Evolutionary conservation across 1,284 basidiomycete species (phyloP).

Genomic region (Malassezia furfur): DNA sequence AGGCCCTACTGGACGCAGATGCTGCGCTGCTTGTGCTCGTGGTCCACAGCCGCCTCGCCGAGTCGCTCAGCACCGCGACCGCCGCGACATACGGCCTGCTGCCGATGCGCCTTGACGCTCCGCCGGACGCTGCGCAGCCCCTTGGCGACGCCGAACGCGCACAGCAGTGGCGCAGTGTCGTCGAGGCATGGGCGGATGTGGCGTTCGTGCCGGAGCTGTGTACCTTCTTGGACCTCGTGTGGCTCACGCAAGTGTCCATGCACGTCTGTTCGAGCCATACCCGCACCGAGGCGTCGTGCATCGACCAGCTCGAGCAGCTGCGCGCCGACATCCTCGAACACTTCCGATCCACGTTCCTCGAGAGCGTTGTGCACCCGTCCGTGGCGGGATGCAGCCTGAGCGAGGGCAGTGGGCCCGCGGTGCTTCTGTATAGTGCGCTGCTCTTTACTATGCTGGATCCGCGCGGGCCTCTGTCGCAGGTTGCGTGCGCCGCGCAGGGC

Average conservation of each 20-base stretch:
- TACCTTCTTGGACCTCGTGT: background rate
- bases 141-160: background rate
- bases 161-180: background rate
- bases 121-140: background rate
- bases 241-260: background rate
- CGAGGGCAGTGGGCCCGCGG: background rate
- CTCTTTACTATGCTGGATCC: background rate
- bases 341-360: background rate
- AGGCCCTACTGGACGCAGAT: background rate
- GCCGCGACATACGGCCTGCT: conserved; percentile 1
- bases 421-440: background rate
- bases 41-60: background rate
- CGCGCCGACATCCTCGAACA: background rate
- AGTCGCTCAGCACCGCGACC: background rate
- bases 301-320: conserved; percentile 4
- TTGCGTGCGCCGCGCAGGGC: background rate
- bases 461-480: background rate
- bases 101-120: background rate
- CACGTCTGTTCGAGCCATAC: background rate
- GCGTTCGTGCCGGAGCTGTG: background rate
- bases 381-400: background rate
- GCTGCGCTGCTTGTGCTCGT: background rate
- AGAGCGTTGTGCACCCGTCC: background rate
- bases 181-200: background rate
- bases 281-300: too few relatives aligned